phyloP scores from a whole-genome alignment of 2,329 filamentous ascomycete species.

The Triangularia verruculosa region DNA sequence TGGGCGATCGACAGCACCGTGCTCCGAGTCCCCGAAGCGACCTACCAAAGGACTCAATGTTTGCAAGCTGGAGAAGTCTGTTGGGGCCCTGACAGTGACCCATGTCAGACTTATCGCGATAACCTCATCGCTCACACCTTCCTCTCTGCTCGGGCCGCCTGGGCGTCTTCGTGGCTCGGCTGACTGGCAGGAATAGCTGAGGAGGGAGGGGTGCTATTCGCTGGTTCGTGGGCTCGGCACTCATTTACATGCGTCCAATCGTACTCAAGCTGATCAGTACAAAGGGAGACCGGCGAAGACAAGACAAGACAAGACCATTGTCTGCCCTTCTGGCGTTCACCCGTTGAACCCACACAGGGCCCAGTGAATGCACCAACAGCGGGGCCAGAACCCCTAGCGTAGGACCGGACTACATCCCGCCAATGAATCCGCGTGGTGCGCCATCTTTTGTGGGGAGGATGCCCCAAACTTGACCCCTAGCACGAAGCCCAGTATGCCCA shows the following conservation, averaged over 20 bases:
- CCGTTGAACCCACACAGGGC: neutral
- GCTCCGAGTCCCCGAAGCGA: neutral
- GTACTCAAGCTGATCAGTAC: neutral
- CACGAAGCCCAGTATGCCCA: neutral
- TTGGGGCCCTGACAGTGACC: neutral
- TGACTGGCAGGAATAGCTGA: neutral
- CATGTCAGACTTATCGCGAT: neutral
- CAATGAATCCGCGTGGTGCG: neutral
- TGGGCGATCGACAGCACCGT: neutral
- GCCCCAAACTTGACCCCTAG: neutral
- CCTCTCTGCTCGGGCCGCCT: neutral
- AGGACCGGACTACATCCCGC: neutral
- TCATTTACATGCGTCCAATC: too few relatives aligned
- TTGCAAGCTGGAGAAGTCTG: neutral
- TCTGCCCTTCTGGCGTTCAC: neutral
- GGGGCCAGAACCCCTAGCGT: neutral
- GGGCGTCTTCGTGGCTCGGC: neutral
- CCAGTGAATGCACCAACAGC: neutral
- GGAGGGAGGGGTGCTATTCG: neutral
- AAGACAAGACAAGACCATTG: neutral
- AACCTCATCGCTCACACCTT: neutral
- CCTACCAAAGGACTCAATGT: neutral
- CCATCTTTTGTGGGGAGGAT: neutral
- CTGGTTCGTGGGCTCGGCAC: too few relatives aligned
- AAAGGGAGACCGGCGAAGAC: neutral